Conservation (phyloP, 441 rosid species). For the Populus hybrid region DNA sequence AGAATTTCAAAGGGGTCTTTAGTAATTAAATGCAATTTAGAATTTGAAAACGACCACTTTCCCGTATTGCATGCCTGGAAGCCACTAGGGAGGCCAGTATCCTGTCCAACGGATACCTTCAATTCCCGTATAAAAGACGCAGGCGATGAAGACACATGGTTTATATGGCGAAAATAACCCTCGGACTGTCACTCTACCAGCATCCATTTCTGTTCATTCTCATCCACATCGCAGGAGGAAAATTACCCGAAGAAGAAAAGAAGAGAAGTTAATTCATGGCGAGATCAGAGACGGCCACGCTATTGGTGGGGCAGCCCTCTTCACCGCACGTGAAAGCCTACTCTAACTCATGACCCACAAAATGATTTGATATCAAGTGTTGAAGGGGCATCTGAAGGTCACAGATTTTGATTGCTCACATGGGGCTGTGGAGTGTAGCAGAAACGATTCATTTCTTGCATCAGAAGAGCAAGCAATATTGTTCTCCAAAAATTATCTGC, state of each 20-base stretch:
- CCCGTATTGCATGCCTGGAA: neutral
- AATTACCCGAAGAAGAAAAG: neutral
- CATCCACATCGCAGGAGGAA: neutral
- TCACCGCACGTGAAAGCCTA: conserved; percentile 24
- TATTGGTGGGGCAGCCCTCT: neutral
- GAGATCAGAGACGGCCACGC: neutral
- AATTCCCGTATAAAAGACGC: neutral
- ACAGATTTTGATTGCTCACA: conserved; percentile 22
- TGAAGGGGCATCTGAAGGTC: conserved; percentile 7
- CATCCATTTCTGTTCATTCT: neutral
- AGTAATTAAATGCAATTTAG: neutral
- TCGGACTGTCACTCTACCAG: neutral
- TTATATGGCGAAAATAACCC: neutral
- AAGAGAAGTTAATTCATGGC: neutral
- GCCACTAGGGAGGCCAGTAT: neutral
- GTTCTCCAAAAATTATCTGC: neutral
- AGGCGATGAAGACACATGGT: neutral
- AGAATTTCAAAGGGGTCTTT: neutral
- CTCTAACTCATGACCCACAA: conserved; percentile 13
- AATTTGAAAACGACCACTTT: neutral
- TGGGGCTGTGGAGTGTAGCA: conserved; percentile 14
- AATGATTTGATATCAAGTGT: conserved; percentile 23
- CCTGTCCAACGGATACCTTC: neutral
- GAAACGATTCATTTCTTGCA: conserved; percentile 3
- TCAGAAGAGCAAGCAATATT: neutral